Conservation (phyloP, 2,329 filamentous ascomycete species). For the Conoideocrella luteorostrata region DNA sequence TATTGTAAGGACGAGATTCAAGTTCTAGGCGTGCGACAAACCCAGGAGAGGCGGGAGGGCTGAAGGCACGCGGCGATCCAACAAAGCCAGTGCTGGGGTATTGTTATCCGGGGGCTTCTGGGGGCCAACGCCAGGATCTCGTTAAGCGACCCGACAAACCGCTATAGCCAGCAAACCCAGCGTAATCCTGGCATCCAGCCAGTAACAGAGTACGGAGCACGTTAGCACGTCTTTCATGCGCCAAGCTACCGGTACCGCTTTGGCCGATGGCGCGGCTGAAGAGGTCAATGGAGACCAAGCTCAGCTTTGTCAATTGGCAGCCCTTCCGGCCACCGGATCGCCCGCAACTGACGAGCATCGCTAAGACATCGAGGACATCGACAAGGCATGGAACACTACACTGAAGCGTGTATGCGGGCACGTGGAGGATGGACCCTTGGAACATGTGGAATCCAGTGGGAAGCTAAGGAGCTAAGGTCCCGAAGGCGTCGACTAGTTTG, state of each 20-base stretch:
- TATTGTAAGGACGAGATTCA: slow-evolving; percentile 7
- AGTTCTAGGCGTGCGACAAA: slow-evolving; percentile 2
- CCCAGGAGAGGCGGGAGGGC: neutral
- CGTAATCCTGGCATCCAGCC: neutral
- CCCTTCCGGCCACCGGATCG: neutral
- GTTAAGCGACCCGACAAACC: neutral
- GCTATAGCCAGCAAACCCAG: no score
- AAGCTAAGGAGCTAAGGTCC: slow-evolving; percentile 1
- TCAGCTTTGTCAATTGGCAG: neutral
- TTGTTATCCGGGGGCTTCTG: neutral
- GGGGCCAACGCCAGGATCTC: neutral
- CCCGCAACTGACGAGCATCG: neutral
- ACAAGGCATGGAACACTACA: neutral
- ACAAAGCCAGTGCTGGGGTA: neutral
- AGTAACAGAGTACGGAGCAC: neutral
- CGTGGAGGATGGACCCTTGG: slow-evolving; percentile 1
- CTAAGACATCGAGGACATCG: neutral
- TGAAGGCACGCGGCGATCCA: neutral
- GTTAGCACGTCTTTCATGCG: neutral
- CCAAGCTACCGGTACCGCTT: slow-evolving; percentile 3
- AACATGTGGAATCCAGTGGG: neutral
- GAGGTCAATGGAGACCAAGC: neutral
- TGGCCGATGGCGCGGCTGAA: slow-evolving; percentile 3
- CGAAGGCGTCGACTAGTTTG: slow-evolving; percentile 1
- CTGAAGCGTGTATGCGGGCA: neutral